These are phyloP conservation scores for Globisporangium parvum DNA, from an alignment of 352 stramenopile genomes.

Conservation along the genomic window DNA sequence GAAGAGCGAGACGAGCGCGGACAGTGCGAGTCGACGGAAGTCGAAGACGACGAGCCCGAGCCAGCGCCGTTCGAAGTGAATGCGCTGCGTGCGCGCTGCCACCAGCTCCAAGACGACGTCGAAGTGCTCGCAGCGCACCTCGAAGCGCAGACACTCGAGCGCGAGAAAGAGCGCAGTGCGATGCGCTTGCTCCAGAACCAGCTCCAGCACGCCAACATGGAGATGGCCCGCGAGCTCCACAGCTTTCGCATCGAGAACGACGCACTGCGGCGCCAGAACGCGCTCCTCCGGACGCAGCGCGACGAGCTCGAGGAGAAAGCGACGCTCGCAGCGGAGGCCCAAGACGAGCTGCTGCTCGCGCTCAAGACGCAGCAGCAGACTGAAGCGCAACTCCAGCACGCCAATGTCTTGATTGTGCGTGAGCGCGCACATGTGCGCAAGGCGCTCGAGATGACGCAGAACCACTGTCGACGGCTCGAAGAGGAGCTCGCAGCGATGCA, in stretches of 20 bases:
- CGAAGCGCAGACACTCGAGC: conserved; percentile 28
- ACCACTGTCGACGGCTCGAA: conserved; percentile 42
- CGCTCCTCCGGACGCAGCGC: conserved; percentile 17
- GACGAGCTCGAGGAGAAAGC: conserved; percentile 21
- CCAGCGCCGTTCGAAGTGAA: neutral
- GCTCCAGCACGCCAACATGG: conserved; percentile 14
- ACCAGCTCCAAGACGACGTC: conserved; percentile 51
- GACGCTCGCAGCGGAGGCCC: conserved; percentile 22
- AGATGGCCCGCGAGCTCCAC: conserved; percentile 24
- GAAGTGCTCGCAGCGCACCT: conserved; percentile 50
- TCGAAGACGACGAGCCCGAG: conserved; percentile 4
- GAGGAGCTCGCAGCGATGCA: conserved; percentile 38
- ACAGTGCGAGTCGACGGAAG: conserved; percentile 10
- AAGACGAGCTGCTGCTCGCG: conserved; percentile 44
- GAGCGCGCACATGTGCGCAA: conserved; percentile 27
- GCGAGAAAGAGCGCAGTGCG: conserved; percentile 19
- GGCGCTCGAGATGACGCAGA: conserved; percentile 39
- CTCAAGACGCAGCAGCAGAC: conserved; percentile 38
- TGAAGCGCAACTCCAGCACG: conserved; percentile 24
- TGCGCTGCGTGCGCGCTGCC: conserved; percentile 12
- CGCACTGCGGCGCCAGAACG: conserved; percentile 34
- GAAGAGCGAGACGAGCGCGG: conserved; percentile 13
- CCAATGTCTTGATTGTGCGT: conserved; percentile 15
- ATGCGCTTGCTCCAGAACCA: conserved; percentile 14
- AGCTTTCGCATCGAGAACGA: conserved; percentile 40